phyloP scores from a whole-genome alignment of 306 rosid genomes.

The Mimosa bimucronata region DNA sequence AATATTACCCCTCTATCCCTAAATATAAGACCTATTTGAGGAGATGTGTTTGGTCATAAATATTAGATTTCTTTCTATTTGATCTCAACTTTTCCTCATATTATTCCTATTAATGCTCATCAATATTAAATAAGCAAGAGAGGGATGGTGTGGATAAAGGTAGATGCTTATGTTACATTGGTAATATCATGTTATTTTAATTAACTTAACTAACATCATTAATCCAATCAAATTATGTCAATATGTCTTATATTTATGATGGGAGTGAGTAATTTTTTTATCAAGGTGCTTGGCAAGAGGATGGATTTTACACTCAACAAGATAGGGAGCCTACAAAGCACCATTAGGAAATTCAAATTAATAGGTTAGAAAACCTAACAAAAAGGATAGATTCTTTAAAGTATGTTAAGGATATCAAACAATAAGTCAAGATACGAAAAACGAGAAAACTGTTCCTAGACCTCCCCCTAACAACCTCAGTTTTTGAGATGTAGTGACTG shows the following conservation, averaged over 20 bases:
- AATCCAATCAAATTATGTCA: too few species aligned
- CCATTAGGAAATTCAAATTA: neutral
- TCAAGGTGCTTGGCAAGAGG: constrained; percentile 63
- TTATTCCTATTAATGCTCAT: too few species aligned
- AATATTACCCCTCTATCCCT: constrained; percentile 4
- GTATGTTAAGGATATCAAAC: constrained; percentile 2
- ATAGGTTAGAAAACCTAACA: neutral
- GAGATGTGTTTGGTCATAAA: too few species aligned
- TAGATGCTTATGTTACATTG: too few species aligned
- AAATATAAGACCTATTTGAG: too few species aligned
- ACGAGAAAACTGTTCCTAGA: neutral
- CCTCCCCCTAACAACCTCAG: neutral
- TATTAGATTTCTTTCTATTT: too few species aligned
- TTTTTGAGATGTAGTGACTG: neutral
- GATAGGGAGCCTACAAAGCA: neutral
- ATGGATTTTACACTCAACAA: constrained; percentile 43
- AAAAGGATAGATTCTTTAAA: neutral
- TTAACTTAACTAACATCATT: too few species aligned
- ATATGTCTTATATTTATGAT: too few species aligned
- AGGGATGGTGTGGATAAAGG: too few species aligned
- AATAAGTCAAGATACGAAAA: neutral
- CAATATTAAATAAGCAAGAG: too few species aligned
- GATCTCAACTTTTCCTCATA: too few species aligned
- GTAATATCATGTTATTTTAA: too few species aligned
- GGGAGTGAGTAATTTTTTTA: constrained; percentile 41